phyloP scores from a whole-genome alignment of 129 eudicot genomes.

The Centella asiatica region DNA sequence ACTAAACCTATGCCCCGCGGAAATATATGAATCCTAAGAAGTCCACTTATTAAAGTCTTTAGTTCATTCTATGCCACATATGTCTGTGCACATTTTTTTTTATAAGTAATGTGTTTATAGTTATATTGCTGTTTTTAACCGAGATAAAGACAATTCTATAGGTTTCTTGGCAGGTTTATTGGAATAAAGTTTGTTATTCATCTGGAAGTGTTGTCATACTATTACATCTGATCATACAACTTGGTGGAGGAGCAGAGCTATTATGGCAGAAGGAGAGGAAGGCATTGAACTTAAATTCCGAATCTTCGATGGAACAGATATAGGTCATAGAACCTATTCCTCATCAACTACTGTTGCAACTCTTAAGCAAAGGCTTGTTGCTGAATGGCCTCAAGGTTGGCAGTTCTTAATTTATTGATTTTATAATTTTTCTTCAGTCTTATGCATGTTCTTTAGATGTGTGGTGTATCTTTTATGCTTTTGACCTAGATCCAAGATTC shows the following conservation, averaged over 20 bases:
- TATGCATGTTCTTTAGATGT: neutral
- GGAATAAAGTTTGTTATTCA: constrained; percentile 25
- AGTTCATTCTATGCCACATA: too few relatives aligned
- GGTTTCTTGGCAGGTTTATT: constrained; percentile 29
- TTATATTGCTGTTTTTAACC: neutral
- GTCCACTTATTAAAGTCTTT: too few relatives aligned
- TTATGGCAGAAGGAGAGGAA: constrained; percentile 63
- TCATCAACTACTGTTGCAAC: constrained; percentile 45
- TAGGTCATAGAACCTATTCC: constrained; percentile 52
- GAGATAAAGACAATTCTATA: constrained; percentile 1
- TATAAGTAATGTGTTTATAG: neutral
- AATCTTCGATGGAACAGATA: constrained; percentile 70
- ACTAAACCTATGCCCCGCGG: too few relatives aligned
- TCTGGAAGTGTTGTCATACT: constrained; percentile 18
- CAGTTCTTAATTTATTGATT: neutral
- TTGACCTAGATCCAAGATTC: too few relatives aligned
- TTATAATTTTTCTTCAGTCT: neutral
- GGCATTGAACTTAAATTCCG: constrained; percentile 65
- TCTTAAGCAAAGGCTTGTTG: constrained; percentile 68
- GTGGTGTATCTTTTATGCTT: too few relatives aligned
- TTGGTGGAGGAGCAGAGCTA: constrained; percentile 19
- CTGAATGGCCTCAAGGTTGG: constrained; percentile 90
- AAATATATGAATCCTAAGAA: too few relatives aligned
- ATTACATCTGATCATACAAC: constrained; percentile 18
- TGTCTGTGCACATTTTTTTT: neutral